phyloP scores from a whole-genome alignment of 2,329 filamentous ascomycete genomes.

The Hypoxylon sp. region DNA sequence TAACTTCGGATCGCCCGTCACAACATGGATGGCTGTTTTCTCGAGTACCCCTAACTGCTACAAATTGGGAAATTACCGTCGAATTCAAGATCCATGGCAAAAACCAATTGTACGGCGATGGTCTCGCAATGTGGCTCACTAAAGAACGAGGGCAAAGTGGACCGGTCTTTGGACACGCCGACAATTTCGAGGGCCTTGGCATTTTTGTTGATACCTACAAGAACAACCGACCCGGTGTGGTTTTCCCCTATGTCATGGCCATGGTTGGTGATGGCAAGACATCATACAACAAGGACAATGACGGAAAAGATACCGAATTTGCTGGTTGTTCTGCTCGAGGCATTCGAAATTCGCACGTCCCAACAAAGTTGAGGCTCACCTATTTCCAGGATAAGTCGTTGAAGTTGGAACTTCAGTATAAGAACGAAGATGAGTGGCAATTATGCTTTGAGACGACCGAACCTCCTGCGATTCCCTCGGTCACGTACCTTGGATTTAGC shows the following conservation, averaged over 20 bases:
- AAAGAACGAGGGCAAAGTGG: slow-evolving; percentile 88
- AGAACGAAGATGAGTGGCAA: slow-evolving; percentile 88
- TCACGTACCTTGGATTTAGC: slow-evolving; percentile 81
- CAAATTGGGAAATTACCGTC: slow-evolving; percentile 98
- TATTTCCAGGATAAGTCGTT: slow-evolving; percentile 98
- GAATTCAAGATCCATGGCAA: slow-evolving; percentile 95
- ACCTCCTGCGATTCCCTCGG: slow-evolving; percentile 82
- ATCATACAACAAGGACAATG: slow-evolving; percentile 90
- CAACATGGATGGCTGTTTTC: slow-evolving; percentile 96
- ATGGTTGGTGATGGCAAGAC: slow-evolving; percentile 96
- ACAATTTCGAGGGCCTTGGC: slow-evolving; percentile 93
- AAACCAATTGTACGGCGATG: slow-evolving; percentile 93
- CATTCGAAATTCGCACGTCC: slow-evolving; percentile 82
- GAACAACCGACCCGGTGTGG: slow-evolving; percentile 95
- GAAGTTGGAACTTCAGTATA: slow-evolving; percentile 94
- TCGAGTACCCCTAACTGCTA: slow-evolving; percentile 92
- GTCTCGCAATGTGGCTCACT: slow-evolving; percentile 98
- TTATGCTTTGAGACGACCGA: slow-evolving; percentile 85
- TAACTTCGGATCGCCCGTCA: slow-evolving; percentile 91
- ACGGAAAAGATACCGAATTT: slow-evolving; percentile 93
- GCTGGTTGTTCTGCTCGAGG: slow-evolving; percentile 96
- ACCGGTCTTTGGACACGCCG: slow-evolving; percentile 87
- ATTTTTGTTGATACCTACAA: slow-evolving; percentile 99
- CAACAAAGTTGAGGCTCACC: slow-evolving; percentile 89
- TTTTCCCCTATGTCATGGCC: slow-evolving; percentile 98